Conservation (phyloP, 2,329 filamentous ascomycete genomes). For the Cytospora leucostoma region DNA sequence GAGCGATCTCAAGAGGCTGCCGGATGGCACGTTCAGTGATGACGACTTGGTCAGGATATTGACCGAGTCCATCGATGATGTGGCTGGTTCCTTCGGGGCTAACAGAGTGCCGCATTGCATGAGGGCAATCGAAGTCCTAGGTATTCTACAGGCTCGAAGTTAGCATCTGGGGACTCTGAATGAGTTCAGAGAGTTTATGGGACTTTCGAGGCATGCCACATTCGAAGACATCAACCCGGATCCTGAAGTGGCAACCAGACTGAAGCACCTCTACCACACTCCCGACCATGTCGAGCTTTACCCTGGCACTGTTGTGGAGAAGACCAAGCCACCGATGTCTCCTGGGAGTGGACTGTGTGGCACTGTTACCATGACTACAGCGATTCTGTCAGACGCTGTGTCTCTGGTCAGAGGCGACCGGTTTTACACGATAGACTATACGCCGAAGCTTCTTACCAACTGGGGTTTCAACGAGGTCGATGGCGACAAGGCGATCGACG, state of each 20-base stretch:
- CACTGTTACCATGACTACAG: slow-evolving; percentile 55
- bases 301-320: slow-evolving; percentile 65
- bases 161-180: slow-evolving; percentile 65
- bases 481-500: slow-evolving; percentile 41
- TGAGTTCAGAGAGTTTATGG: slow-evolving; percentile 66
- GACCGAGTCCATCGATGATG: slow-evolving; percentile 59
- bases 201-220: slow-evolving; percentile 54
- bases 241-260: slow-evolving; percentile 53
- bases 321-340: slow-evolving; percentile 51
- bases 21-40: slow-evolving; percentile 56
- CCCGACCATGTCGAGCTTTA: slow-evolving; percentile 71
- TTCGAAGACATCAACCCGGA: slow-evolving; percentile 63
- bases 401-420: slow-evolving; percentile 60
- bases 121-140: slow-evolving; percentile 62
- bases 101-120: slow-evolving; percentile 60
- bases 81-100: slow-evolving; percentile 60
- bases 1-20: slow-evolving; percentile 48
- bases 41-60: slow-evolving; percentile 59
- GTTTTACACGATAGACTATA: slow-evolving; percentile 57
- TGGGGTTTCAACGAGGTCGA: slow-evolving; percentile 48
- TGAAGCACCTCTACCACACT: slow-evolving; percentile 62
- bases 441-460: slow-evolving; percentile 43
- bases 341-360: slow-evolving; percentile 56
- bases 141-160: slow-evolving; percentile 61
- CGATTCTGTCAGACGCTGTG: slow-evolving; percentile 61